These are phyloP conservation scores for Erigeron philadelphicus DNA, from an alignment of 140 eudicot species.

Conservation along the genomic window DNA sequence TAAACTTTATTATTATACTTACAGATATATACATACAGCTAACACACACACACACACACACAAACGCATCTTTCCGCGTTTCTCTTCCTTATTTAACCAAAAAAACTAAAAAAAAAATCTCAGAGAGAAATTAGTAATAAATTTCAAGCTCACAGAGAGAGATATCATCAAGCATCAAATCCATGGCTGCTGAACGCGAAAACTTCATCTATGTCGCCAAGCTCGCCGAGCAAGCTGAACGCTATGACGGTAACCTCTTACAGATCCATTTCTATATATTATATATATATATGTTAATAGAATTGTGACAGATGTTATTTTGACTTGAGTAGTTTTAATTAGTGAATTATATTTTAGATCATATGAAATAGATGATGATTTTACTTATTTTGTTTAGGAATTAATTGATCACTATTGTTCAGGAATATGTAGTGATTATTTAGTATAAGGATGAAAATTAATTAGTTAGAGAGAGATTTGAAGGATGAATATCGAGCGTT, in stretches of 20 bases:
- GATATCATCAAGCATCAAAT: too few species aligned
- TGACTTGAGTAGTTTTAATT: too few species aligned
- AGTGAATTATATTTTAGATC: too few species aligned
- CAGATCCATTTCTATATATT: constrained; percentile 13
- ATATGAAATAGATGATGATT: too few species aligned
- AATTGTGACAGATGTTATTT: too few species aligned
- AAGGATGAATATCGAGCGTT: background rate
- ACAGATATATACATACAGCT: constrained; percentile 22
- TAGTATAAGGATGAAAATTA: background rate
- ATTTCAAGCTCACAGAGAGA: background rate
- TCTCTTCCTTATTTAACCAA: constrained; percentile 18
- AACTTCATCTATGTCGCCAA: constrained; percentile 47
- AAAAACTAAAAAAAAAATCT: background rate
- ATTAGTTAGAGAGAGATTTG: background rate
- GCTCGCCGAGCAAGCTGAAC: constrained; percentile 56
- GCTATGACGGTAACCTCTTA: constrained; percentile 37
- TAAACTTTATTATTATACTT: background rate
- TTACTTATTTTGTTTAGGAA: too few species aligned
- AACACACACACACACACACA: background rate
- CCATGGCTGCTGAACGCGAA: constrained; percentile 32
- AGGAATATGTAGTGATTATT: background rate
- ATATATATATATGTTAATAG: background rate
- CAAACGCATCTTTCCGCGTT: constrained; percentile 29
- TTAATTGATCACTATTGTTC: too few species aligned
- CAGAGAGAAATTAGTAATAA: too few species aligned